Conservation (phyloP, 768 basidiomycete species). For the Suillus subalutaceus region DNA sequence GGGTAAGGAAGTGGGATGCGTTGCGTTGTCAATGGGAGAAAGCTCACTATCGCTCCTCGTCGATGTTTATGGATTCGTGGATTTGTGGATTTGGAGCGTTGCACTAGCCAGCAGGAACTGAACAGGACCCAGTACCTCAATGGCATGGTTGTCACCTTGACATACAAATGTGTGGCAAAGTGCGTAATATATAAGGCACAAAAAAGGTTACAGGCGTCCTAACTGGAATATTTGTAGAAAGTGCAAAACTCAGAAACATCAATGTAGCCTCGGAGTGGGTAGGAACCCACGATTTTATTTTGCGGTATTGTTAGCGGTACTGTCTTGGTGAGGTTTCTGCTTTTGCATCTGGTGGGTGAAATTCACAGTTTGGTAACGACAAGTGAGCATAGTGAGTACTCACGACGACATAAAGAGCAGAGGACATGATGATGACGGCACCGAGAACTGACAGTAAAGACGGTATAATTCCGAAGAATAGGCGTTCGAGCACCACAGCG, state of each 20-base stretch:
- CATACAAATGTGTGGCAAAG: neutral
- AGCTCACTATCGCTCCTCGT: neutral
- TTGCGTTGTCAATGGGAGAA: neutral
- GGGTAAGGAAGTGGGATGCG: neutral
- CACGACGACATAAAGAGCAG: conserved; percentile 70
- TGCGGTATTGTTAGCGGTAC: too few species aligned
- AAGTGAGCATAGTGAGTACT: conserved; percentile 20
- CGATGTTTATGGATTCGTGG: neutral
- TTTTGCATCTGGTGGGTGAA: neutral
- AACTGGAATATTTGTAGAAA: neutral
- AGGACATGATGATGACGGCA: conserved; percentile 61
- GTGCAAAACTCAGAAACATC: neutral
- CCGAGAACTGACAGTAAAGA: conserved; percentile 63
- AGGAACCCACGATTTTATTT: neutral
- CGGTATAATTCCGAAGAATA: conserved; percentile 64
- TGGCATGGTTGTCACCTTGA: neutral
- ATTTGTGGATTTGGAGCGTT: neutral
- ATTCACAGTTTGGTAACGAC: neutral
- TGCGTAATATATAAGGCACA: neutral
- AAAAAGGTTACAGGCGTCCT: neutral
- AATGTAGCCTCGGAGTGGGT: neutral
- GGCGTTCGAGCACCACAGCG: conserved; percentile 62
- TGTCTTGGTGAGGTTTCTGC: neutral
- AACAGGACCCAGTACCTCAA: neutral
- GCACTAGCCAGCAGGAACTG: neutral